Evolutionary conservation across 176 grass and related monocot species (phyloP), one percentile per base, ranked within the genome.

Genomic region (Carex pumila): DNA sequence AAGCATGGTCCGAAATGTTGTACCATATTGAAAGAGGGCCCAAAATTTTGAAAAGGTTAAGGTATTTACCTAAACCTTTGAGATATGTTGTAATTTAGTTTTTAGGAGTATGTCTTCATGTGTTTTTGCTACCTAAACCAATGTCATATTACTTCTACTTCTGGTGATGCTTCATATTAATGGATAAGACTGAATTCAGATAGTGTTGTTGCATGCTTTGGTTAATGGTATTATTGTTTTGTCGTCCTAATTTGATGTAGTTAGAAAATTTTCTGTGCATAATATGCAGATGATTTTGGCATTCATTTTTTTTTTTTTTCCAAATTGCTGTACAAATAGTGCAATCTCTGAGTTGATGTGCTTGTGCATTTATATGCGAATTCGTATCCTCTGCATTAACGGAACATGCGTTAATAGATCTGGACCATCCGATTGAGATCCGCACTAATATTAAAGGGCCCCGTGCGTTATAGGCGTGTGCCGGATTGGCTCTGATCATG

Each of bases 1-100:
- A 90, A 84, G 88, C 82, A 62, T 43, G 56, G 37, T 81, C 34
- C 6, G 25, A 56, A 49, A 30, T 76, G 72, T 76, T 76, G 45
- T 76, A 55, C 22, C 49, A 76, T 55, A 55, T 31, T 22, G 3
- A 70, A 70, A 41, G n/a, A 55, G 11, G 47, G 12, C 72, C 72
- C 22, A 56, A 76, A 76, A 32, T 55, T 76, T 76, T 55, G 47
- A 56, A 76, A 32, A 55, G 50, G 49, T 53, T 54, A 47, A 75
- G 71, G 47, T 75, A 75, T 53, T 61, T 12, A 54, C 21, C 25
- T 29, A 29, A 30, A 29, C 18, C 21, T 75, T 74, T 75, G 47
- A 52, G 71, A 75, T 75, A 13, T 54, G 47, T 75, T 75, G 71
- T 34, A 39, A 68, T 53, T 75, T 75, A 75, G 39, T 22, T 29